Conservation (phyloP, 75 land plant species). For the Selaginella tamariscina region DNA sequence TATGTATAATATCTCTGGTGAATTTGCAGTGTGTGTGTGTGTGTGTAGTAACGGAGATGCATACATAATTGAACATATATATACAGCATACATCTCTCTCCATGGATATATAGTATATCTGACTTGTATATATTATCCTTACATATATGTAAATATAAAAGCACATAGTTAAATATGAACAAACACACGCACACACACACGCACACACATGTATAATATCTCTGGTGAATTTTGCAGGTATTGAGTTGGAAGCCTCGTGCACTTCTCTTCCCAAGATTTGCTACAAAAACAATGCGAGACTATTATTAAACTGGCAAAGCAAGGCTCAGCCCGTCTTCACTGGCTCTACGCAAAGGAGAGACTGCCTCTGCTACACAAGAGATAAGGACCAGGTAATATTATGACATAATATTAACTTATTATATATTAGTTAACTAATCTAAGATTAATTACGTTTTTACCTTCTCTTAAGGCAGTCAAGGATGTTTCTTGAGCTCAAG, state of each 20-base stretch:
- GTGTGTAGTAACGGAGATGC: too few species aligned
- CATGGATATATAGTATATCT: not conserved
- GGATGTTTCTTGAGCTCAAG: constrained; percentile 63
- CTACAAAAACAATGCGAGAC: constrained; percentile 69
- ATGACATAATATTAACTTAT: too few species aligned
- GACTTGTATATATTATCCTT: not conserved
- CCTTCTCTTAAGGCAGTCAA: constrained; percentile 41
- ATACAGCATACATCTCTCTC: constrained; percentile 4
- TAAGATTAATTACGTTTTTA: too few species aligned
- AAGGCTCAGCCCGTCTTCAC: constrained; percentile 51
- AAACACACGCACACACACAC: not conserved
- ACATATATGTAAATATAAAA: not conserved
- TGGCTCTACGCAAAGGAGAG: constrained; percentile 87
- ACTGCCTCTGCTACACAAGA: constrained; percentile 64
- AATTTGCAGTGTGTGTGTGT: too few species aligned
- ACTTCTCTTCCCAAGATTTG: constrained; percentile 74
- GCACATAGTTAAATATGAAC: too few species aligned
- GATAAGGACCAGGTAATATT: constrained; percentile 72
- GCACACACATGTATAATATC: not conserved
- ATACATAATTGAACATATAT: not conserved
- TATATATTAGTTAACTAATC: too few species aligned
- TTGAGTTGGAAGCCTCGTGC: constrained; percentile 94
- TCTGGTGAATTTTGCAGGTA: constrained; percentile 33
- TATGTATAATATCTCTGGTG: too few species aligned
- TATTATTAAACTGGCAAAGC: constrained; percentile 54